Conservation (phyloP, 163 green algal species). For the Scenedesmus sp. region DNA sequence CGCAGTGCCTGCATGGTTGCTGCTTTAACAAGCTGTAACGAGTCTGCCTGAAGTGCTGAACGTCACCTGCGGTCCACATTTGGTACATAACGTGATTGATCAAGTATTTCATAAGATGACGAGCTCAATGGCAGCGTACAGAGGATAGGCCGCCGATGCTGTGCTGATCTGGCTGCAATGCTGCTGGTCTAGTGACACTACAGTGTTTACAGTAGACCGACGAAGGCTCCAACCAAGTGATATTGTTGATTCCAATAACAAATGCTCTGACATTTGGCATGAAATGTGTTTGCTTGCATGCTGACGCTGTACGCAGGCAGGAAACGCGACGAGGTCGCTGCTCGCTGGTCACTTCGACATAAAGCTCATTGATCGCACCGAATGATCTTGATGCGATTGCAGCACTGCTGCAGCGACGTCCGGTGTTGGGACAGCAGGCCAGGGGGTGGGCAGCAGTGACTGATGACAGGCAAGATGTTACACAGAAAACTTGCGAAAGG, state of each 20-base stretch:
- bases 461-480: too few relatives aligned
- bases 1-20: not conserved
- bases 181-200: not conserved
- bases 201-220: too few relatives aligned
- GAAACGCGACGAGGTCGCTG: not conserved
- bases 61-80: not conserved
- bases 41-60: not conserved
- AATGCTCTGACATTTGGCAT: not conserved
- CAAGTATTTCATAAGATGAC: too few relatives aligned
- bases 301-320: conserved; percentile 1
- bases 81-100: not conserved
- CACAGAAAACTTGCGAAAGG: too few relatives aligned
- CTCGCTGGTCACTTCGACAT: not conserved
- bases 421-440: not conserved
- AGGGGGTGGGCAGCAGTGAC: not conserved
- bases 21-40: conserved; percentile 10
- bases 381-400: too few relatives aligned
- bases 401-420: not conserved
- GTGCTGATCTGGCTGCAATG: not conserved
- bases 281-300: not conserved
- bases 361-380: not conserved
- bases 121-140: not conserved
- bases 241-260: not conserved
- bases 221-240: too few relatives aligned
- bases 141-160: conserved; percentile 12